Base-by-base conservation (phyloP, 768 basidiomycete genomes). In the Psilocybe cyanescens region DNA sequence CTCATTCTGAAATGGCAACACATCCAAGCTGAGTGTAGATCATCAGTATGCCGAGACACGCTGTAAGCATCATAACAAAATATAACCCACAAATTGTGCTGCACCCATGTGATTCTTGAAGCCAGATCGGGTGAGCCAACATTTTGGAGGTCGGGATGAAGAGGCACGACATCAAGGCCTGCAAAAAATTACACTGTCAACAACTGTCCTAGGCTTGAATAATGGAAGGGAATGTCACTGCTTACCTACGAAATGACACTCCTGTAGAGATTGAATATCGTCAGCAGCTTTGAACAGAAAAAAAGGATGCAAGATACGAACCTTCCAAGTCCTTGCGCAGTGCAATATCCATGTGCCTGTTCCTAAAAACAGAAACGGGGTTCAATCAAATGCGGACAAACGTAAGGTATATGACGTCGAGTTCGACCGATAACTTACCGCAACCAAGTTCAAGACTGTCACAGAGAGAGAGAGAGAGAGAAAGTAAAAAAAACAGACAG, bases 301-400 rank as follows among this genome's bases (percentile, higher is more conserved):
- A 44, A 37, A 17, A 33, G 30, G 3, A 35, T 37, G 14, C 48
- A 66, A 37, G 16, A 33, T 33, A 80, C 86, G 53, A 46, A 81
- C 82, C 78, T 84, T 84, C 90, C 90, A 92, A 30, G 73, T 71
- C 62, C 78, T 77, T 8, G 89, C 89, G 64, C 84, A 85, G 37
- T 87, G 81, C 56, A 91, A 65, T 48, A 91, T 81, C 91, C 91
- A 92, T 16, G 83, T 81, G 14, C 90, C 91, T n/a, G 87, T 85
- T 6, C 90, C 88, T 88, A 65, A 30, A 39, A 30, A 45, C 28
- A 24, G 44, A 37, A 3, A 50, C 47, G 17, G 16, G 59, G 35
- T 46, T 44, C 46, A 44, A 51, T 30, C 35, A 57, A 33, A 41
- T 48, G 19, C n/a, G 28, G 49, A 50, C 33, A 17, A n/a, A 9